Percentiles rank a stretch among this genome's conserved stretches.
Evolutionary conservation across 2,329 filamentous ascomycete species (phyloP).

Genomic region (Venturia oleaginea): DNA sequence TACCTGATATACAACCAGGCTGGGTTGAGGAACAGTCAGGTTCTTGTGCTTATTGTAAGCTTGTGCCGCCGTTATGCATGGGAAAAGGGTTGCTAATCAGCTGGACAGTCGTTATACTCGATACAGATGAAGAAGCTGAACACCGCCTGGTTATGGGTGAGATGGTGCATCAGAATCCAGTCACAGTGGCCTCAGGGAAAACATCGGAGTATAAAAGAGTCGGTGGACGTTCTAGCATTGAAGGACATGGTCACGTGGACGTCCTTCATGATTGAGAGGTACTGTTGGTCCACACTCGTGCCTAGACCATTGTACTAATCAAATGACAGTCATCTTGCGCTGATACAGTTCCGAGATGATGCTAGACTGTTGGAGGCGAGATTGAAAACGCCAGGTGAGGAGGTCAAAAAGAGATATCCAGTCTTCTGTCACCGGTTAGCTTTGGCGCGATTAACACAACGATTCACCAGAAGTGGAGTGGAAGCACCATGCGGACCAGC

Average conservation of each 20-base stretch:
- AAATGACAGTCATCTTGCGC: neutral
- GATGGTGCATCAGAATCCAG: conserved; percentile 2
- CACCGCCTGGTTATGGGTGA: conserved; percentile 1
- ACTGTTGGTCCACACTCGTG: neutral
- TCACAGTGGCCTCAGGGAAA: neutral
- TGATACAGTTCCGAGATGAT: conserved; percentile 3
- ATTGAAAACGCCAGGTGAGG: neutral
- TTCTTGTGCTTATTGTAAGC: neutral
- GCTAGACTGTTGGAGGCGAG: neutral
- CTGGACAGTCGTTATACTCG: conserved; percentile 1
- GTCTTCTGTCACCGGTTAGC: neutral
- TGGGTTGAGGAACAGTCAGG: neutral
- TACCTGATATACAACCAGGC: conserved; percentile 1
- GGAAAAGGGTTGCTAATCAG: neutral
- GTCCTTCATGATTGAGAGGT: conserved; percentile 6
- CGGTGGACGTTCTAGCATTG: neutral
- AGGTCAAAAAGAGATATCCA: conserved; percentile 5
- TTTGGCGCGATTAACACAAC: neutral
- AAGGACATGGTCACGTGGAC: conserved; percentile 9
- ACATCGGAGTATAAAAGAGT: neutral
- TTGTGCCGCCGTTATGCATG: too few species aligned
- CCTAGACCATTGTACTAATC: neutral
- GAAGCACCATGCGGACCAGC: neutral
- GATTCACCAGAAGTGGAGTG: neutral
- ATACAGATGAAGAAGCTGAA: conserved; percentile 7